Conservation (phyloP, 192 early-diverging fungal genomes). For the Podila verticillata region DNA sequence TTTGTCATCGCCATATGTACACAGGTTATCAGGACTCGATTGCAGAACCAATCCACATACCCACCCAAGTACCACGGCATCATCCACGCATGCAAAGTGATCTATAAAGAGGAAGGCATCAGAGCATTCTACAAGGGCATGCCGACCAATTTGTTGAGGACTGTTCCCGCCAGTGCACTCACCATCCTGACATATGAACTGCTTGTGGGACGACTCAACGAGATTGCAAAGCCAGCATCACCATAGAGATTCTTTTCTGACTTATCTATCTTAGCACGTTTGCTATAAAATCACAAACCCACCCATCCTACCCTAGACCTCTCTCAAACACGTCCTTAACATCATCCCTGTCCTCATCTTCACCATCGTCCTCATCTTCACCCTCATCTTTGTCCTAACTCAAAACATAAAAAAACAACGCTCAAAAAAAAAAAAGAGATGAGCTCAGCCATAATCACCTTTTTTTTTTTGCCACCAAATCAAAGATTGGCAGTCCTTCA, state of each 20-base stretch:
- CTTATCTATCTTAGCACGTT: neutral
- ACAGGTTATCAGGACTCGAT: constrained; percentile 86
- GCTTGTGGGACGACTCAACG: constrained; percentile 70
- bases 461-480: constrained; percentile 14
- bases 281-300: neutral
- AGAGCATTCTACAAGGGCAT: constrained; percentile 90
- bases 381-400: too few species aligned
- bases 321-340: too few species aligned
- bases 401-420: too few species aligned
- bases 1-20: neutral
- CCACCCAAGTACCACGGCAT: constrained; percentile 88
- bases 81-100: constrained; percentile 76
- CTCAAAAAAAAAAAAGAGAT: neutral
- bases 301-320: neutral
- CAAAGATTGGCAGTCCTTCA: constrained; percentile 5
- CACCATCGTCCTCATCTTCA: too few species aligned
- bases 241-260: constrained; percentile 8
- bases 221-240: constrained; percentile 34
- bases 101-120: constrained; percentile 81
- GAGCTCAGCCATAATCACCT: neutral
- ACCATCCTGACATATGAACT: constrained; percentile 92
- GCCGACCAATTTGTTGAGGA: constrained; percentile 85
- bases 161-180: constrained; percentile 88
- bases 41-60: constrained; percentile 85
- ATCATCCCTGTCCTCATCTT: too few species aligned